Evolutionary conservation across 371 early-diverging fungal species (phyloP).

Genomic region (Sporodiniella umbellata): DNA sequence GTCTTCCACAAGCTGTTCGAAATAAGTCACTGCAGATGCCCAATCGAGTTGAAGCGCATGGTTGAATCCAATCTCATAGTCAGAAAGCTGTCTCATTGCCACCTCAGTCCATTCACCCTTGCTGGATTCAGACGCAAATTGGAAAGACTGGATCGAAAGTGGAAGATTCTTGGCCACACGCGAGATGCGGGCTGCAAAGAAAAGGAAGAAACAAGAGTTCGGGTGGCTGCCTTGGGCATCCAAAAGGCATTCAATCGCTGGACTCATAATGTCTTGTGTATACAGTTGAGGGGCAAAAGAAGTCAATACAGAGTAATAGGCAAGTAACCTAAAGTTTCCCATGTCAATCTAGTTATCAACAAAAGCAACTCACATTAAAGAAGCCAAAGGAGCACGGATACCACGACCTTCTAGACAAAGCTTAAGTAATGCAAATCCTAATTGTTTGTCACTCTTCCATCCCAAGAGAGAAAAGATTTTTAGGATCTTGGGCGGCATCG

Average conservation of each 20-base stretch:
- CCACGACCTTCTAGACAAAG: conserved; percentile 53
- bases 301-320: conserved; percentile 51
- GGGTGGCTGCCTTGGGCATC: conserved; percentile 55
- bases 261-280: conserved; percentile 34
- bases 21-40: conserved; percentile 42
- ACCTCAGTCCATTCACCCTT: conserved; percentile 54
- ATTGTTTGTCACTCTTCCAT: conserved; percentile 54
- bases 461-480: conserved; percentile 52
- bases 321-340: conserved; percentile 20
- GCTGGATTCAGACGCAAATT: conserved; percentile 49
- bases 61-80: conserved; percentile 62
- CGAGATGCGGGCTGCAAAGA: conserved; percentile 54
- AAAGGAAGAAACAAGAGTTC: conserved; percentile 58
- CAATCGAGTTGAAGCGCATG: conserved; percentile 53
- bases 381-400: conserved; percentile 56
- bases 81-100: conserved; percentile 49
- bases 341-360: background rate
- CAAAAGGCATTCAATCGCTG: conserved; percentile 54
- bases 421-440: conserved; percentile 57
- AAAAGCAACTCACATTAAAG: conserved; percentile 42
- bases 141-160: conserved; percentile 53
- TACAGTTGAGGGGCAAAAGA: conserved; percentile 48
- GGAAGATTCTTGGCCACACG: conserved; percentile 49
- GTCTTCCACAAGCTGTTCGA: conserved; percentile 46
- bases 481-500: conserved; percentile 56